These are phyloP conservation scores for Ophiostoma sp. DNA, from an alignment of 2,329 filamentous ascomycete species.

Conservation along the genomic window DNA sequence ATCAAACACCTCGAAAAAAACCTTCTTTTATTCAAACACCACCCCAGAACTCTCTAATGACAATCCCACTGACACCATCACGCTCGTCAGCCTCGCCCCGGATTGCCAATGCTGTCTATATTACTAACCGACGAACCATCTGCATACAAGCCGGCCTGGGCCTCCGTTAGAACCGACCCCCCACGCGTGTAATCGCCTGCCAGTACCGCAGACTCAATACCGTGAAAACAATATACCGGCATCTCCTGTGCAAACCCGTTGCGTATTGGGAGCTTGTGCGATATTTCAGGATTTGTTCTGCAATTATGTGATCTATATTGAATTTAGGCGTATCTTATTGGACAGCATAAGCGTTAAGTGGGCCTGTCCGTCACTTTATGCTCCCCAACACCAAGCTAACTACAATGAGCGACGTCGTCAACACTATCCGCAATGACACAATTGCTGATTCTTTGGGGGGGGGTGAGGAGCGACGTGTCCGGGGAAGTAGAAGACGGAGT, in stretches of 20 bases:
- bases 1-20: neutral
- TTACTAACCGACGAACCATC: neutral
- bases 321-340: neutral
- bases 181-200: neutral
- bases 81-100: conserved; percentile 1
- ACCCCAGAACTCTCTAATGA: neutral
- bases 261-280: neutral
- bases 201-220: neutral
- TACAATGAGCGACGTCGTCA: conserved; percentile 17
- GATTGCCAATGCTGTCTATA: neutral
- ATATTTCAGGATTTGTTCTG: neutral
- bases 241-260: neutral
- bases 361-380: neutral
- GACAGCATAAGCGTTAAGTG: neutral
- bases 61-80: neutral
- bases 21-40: neutral
- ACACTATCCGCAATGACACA: conserved; percentile 21
- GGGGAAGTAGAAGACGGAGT: neutral
- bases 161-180: neutral
- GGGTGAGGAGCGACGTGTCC: neutral
- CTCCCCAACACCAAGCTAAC: conserved; percentile 6
- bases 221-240: neutral
- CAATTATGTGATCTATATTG: neutral
- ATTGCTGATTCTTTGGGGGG: conserved; percentile 14
- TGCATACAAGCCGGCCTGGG: neutral